phyloP scores from a whole-genome alignment of 345 rosid genomes.

The Gossypium anomalum region DNA sequence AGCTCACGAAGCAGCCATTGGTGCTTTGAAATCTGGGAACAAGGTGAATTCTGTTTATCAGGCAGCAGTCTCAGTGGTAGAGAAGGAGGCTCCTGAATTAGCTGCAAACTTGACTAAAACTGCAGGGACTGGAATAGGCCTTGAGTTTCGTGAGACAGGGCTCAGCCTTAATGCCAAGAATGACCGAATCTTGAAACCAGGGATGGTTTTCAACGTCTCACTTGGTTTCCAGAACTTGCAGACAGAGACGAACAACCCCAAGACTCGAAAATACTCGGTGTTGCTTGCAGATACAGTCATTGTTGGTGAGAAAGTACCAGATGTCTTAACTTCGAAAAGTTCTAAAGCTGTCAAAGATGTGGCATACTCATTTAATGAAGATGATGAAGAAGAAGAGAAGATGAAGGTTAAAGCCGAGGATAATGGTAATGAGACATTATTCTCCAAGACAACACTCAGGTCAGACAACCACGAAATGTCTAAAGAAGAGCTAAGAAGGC shows the following conservation, averaged over 20 bases:
- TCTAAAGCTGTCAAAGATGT: slow-evolving; percentile 54
- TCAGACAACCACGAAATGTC: slow-evolving; percentile 51
- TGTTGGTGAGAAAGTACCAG: slow-evolving; percentile 36
- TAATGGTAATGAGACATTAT: slow-evolving; percentile 21
- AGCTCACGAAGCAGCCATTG: slow-evolving; percentile 50
- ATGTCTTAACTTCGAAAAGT: slow-evolving; percentile 40
- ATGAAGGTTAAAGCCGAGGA: slow-evolving; percentile 27
- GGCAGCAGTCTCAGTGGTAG: slow-evolving; percentile 41
- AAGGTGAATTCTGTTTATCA: slow-evolving; percentile 36
- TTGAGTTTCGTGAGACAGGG: slow-evolving; percentile 58
- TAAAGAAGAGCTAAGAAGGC: slow-evolving; percentile 50
- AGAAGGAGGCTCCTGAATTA: slow-evolving; percentile 43
- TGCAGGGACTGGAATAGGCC: slow-evolving; percentile 56
- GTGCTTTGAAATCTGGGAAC: slow-evolving; percentile 42
- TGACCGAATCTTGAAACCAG: slow-evolving; percentile 32
- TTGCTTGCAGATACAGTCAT: slow-evolving; percentile 51
- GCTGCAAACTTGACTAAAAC: slow-evolving; percentile 38
- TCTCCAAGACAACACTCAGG: slow-evolving; percentile 49
- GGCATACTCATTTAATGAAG: slow-evolving; percentile 51
- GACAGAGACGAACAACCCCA: slow-evolving; percentile 26
- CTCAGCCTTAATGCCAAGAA: slow-evolving; percentile 45
- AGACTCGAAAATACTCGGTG: slow-evolving; percentile 30
- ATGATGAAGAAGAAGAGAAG: slow-evolving; percentile 42
- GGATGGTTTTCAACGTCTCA: slow-evolving; percentile 52
- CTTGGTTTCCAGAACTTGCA: slow-evolving; percentile 54